A percentile compares a stretch with the other conserved stretches of the same genome.
Conservation (phyloP, 495 filamentous ascomycete genomes). For the Penicillium silybi region DNA sequence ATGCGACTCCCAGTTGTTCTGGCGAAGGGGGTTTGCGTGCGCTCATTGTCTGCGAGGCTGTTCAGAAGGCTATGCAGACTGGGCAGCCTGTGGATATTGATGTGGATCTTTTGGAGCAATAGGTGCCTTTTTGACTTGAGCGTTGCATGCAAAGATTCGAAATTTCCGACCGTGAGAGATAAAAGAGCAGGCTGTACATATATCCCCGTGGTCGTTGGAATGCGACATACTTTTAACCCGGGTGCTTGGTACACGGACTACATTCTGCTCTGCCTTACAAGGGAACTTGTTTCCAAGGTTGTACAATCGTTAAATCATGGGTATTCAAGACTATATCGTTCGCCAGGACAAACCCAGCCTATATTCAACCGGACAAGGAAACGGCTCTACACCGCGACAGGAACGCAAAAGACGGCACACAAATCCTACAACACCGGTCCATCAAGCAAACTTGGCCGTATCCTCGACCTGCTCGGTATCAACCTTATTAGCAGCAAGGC, state of each 20-base stretch:
- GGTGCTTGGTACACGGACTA: background rate
- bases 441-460: constrained; percentile 18
- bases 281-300: background rate
- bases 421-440: background rate
- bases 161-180: too few relatives aligned
- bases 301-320: background rate
- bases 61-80: constrained; percentile 35
- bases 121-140: background rate
- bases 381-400: background rate
- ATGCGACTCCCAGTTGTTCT: constrained; percentile 40
- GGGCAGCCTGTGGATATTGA: constrained; percentile 35
- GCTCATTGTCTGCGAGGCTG: constrained; percentile 42
- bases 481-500: constrained; percentile 20
- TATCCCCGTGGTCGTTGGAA: background rate
- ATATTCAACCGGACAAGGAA: background rate
- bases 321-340: background rate
- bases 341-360: background rate
- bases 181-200: too few relatives aligned
- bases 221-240: background rate
- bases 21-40: constrained; percentile 44
- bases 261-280: background rate
- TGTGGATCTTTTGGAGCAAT: constrained; percentile 15
- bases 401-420: background rate
- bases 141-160: too few relatives aligned
- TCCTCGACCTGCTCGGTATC: constrained; percentile 18